These are phyloP conservation scores for Ceratobasidium sp. DNA, from an alignment of 1,284 basidiomycete genomes.

Conservation along the genomic window DNA sequence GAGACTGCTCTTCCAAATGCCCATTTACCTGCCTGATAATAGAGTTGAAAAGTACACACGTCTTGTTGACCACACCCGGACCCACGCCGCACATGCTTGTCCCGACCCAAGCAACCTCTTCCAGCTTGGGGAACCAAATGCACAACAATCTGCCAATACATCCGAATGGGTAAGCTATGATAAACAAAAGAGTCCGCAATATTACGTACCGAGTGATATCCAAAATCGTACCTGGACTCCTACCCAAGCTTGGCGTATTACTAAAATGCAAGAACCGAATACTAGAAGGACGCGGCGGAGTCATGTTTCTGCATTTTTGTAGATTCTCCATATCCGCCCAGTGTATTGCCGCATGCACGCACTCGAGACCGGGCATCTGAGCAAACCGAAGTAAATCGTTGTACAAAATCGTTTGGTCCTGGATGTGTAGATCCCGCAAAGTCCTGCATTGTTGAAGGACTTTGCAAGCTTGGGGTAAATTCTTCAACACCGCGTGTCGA, in stretches of 20 bases:
- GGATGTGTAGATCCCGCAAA: neutral
- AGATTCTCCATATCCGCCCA: neutral
- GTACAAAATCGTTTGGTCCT: constrained; percentile 1
- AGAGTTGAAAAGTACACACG: too few relatives aligned
- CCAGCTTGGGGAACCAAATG: neutral
- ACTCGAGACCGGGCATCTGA: neutral
- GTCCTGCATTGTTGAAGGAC: neutral
- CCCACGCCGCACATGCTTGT: neutral
- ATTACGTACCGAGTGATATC: neutral
- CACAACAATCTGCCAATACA: neutral
- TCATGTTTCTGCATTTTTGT: neutral
- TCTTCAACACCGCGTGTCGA: neutral
- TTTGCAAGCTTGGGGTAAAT: constrained; percentile 1
- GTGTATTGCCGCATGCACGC: neutral
- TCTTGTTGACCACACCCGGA: neutral
- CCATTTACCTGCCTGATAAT: too few relatives aligned
- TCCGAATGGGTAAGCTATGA: neutral
- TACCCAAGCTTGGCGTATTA: neutral
- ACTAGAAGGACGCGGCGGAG: neutral
- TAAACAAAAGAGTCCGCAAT: neutral
- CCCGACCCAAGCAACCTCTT: constrained; percentile 19
- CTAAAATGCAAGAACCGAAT: neutral
- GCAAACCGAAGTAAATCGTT: neutral
- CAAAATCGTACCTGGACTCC: neutral
- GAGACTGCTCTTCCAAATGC: too few relatives aligned